Evolutionary conservation across 164 flowering plant species (phyloP).

Genomic region (Sedum album): DNA sequence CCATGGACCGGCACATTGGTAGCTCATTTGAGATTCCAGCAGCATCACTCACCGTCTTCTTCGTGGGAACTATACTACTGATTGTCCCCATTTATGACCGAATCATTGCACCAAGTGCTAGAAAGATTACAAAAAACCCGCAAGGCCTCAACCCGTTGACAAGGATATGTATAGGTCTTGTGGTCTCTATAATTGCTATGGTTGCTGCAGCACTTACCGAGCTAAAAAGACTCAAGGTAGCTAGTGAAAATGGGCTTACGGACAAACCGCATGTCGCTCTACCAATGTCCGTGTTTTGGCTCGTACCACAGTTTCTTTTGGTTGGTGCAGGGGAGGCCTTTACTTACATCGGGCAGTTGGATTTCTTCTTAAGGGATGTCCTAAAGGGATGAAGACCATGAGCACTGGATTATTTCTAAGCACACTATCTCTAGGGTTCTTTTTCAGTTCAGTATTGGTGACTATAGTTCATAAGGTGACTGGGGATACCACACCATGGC

Average conservation of each 20-base stretch:
- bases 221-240: constrained; percentile 39
- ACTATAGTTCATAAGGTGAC: constrained; percentile 55
- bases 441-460: constrained; percentile 59
- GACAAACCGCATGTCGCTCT: constrained; percentile 26
- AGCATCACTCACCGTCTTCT: constrained; percentile 68
- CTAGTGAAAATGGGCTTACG: constrained; percentile 25
- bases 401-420: constrained; percentile 79
- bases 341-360: constrained; percentile 66
- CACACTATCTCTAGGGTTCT: constrained; percentile 68
- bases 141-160: constrained; percentile 67
- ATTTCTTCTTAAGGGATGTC: constrained; percentile 77
- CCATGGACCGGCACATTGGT: constrained; percentile 65
- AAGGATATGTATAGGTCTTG: constrained; percentile 59
- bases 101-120: constrained; percentile 35
- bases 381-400: constrained; percentile 87
- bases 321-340: constrained; percentile 85
- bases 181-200: constrained; percentile 60
- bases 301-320: constrained; percentile 63
- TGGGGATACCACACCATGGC: constrained; percentile 41
- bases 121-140: constrained; percentile 32
- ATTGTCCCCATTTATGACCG: constrained; percentile 70
- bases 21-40: constrained; percentile 63
- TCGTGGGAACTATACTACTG: constrained; percentile 56
- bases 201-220: constrained; percentile 55
- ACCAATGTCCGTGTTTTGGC: constrained; percentile 61